Base-by-base conservation (phyloP, 305 asterid species). In the Solanum aculeatissimum region DNA sequence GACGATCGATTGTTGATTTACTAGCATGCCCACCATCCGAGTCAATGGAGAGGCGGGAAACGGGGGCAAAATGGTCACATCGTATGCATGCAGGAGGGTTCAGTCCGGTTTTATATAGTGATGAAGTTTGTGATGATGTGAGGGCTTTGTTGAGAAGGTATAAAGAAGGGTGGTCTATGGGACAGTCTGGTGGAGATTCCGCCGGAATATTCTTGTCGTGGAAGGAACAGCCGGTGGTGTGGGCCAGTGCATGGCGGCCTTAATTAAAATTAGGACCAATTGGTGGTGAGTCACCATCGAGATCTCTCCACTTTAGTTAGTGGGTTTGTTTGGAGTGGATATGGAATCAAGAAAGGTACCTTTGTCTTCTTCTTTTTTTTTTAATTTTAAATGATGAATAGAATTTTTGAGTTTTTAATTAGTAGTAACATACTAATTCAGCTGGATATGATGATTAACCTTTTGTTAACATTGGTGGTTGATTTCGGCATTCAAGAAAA, bases 231-330 rank as follows among this genome's bases (percentile, higher is more conserved):
- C 93, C 97, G 88, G 99, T 94, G 90, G 98, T 97, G 85, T 97
- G 99, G 99, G 99, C 98, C 42, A 95, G 98, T 89, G 98, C 99
- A 86, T 97, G 99, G 99, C 93, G 85, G 92, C 94, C 96, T 18
- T 92, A 29, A 25, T 66, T 27, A 19, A 49, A 14, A 25, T 29
- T 45, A 51, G 79, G 58, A 18, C 80, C 43, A 83, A 72, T 53
- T 66, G 88, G 86, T 84, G 86, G 16, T 66, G 72, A 18, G 72
- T 54, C 79, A 1, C 84, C 55, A 60, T 54, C 75, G 14, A 75
- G 63, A 16, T 75, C 82, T 49, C 49, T 13, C 63, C 86, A 86
- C 92, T 88, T 85, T 91, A 80, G 45, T 66, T 84, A 15, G 81
- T 85, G 89, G 87, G 74, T 79, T 85, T 85, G 88, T 71, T 83